Evolutionary conservation across 2,329 filamentous ascomycete genomes (phyloP).

Genomic region (Paraconiothyrium brasiliense): DNA sequence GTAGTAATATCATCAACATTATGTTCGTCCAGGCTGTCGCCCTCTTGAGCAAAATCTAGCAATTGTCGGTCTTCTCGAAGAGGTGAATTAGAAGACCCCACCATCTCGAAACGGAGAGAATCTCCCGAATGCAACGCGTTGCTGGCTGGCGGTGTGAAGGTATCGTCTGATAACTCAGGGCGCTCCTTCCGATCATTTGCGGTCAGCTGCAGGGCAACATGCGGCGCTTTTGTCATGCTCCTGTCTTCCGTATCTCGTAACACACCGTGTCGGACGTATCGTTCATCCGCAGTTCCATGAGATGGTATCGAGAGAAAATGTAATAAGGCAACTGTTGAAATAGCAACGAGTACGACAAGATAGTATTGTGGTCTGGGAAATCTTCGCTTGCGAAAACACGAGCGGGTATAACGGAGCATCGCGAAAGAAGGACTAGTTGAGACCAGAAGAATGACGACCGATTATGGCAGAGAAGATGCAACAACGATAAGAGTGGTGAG

Average conservation of each 20-base stretch:
- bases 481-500: no score
- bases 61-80: no score
- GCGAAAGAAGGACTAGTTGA: no score
- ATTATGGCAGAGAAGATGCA: no score
- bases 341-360: constrained; percentile 16
- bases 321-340: constrained; percentile 9
- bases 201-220: not conserved
- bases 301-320: constrained; percentile 11
- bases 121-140: no score
- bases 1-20: no score
- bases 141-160: no score
- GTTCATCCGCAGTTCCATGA: not conserved
- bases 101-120: no score
- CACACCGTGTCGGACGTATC: constrained; percentile 4
- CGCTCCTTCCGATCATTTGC: not conserved
- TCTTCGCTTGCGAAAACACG: constrained; percentile 20
- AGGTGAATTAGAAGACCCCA: no score
- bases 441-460: not conserved
- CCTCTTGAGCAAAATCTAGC: no score
- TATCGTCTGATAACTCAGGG: not conserved
- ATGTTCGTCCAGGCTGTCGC: no score
- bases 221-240: not conserved
- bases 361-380: constrained; percentile 21
- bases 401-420: constrained; percentile 19
- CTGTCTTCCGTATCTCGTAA: not conserved